These are phyloP conservation scores for Murraya paniculata DNA, from an alignment of 345 rosid species.

Conservation along the genomic window DNA sequence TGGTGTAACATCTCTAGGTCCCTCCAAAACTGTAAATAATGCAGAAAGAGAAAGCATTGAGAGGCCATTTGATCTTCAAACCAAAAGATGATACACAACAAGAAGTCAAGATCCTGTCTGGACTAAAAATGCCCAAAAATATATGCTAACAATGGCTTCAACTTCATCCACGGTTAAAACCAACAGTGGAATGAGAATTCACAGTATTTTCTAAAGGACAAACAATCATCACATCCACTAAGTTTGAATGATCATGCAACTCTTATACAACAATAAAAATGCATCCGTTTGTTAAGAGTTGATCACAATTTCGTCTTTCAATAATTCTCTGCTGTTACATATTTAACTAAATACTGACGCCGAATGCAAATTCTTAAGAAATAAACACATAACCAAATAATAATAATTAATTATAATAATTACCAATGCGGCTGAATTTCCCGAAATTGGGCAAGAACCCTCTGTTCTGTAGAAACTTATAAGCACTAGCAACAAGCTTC, in stretches of 20 bases:
- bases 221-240: background rate
- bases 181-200: background rate
- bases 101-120: background rate
- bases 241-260: background rate
- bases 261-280: background rate
- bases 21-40: slow-evolving; percentile 67
- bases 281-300: too few species aligned
- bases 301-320: background rate
- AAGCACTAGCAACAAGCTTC: slow-evolving; percentile 77
- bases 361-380: background rate
- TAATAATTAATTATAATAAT: background rate
- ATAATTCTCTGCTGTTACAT: background rate
- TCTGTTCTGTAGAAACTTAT: slow-evolving; percentile 57
- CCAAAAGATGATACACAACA: background rate
- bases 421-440: slow-evolving; percentile 67
- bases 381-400: background rate
- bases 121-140: background rate
- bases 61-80: background rate
- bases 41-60: background rate
- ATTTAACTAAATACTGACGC: background rate
- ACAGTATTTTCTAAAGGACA: background rate
- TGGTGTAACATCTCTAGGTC: slow-evolving; percentile 80
- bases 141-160: background rate
- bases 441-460: slow-evolving; percentile 72
- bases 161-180: background rate